Percentiles rank a stretch among this genome's conserved stretches.
These are phyloP conservation scores for Xylaria sp. DNA, from an alignment of 2,329 filamentous ascomycete species.

Conservation along the genomic window DNA sequence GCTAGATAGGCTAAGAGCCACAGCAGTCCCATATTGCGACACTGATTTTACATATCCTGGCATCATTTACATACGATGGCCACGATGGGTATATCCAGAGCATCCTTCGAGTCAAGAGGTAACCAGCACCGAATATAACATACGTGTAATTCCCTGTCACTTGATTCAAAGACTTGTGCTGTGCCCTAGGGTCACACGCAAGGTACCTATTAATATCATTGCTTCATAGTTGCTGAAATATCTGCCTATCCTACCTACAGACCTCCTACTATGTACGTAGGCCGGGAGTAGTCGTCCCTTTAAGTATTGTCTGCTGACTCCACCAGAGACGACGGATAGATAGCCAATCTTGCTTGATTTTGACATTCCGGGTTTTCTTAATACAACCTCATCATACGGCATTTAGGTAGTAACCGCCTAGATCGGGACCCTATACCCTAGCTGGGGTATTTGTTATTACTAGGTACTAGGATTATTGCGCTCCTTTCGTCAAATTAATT, in stretches of 20 bases:
- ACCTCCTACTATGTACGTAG: too few relatives aligned
- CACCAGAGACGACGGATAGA: slow-evolving; percentile 4
- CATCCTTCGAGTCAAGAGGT: neutral
- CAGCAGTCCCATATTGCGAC: slow-evolving; percentile 20
- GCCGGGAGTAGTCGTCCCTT: slow-evolving; percentile 1
- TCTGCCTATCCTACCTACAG: neutral
- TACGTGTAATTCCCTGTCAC: slow-evolving; percentile 6
- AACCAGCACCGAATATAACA: neutral
- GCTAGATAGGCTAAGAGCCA: neutral
- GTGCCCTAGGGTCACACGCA: neutral
- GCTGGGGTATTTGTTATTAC: neutral
- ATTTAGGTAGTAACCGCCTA: slow-evolving; percentile 8
- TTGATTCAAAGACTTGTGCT: neutral
- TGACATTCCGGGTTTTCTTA: slow-evolving; percentile 18
- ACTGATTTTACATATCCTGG: slow-evolving; percentile 19
- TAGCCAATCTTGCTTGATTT: neutral
- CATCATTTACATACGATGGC: slow-evolving; percentile 9
- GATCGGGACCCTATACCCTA: slow-evolving; percentile 16
- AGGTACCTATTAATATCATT: neutral
- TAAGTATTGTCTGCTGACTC: slow-evolving; percentile 11
- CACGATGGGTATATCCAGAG: neutral
- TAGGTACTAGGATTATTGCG: slow-evolving; percentile 9
- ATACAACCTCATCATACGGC: slow-evolving; percentile 26
- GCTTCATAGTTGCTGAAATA: neutral
- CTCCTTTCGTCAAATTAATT: neutral